Evolutionary conservation across 768 basidiomycete genomes (phyloP), one percentile per base, ranked within the genome.

Genomic region (Rhodotorula taiwanensis): DNA sequence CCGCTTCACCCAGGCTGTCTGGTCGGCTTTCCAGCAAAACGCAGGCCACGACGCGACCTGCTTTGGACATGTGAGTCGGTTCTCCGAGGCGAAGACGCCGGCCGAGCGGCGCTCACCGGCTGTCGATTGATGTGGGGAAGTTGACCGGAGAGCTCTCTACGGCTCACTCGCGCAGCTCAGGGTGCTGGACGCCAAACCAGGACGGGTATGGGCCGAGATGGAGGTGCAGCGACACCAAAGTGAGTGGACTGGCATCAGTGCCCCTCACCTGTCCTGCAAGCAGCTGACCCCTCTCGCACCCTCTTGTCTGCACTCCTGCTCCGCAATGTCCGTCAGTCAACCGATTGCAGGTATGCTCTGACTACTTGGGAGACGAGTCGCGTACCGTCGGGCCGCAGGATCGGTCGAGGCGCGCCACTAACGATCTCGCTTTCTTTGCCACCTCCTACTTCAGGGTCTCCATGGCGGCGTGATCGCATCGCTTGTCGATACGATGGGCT

Each of bases 391-490:
- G 5, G 25, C 6, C 10, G 43, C 9, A 11, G 43, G 13, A 16
- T 44, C 13, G 43, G 8, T 18, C 43, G 23, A 44, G 13, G 43
- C 13, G 7, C 7, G 20, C 33, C 7, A 7, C 23, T 14, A 16
- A 42, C 52, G 14, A 6, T 28, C 16, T 27, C 39, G 15, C 13
- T 18, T 28, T 50, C 10, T 27, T 20, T 8, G 20, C 41, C 25
- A 18, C 28, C 30, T 3, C 20, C 20, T 2, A 2, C 23, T 45
- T 11, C 55, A 63, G 43, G 56, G 58, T 13, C 55, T 72, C 4
- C 71, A 72, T 44, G 71, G 71, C 20, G 71, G 71, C 3, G 5
- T 72, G 27, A 71, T 71, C 45, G 61, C 63, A 7, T 55, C 55
- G 4, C 49, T 72, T 6, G 66, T 71, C 10, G 72, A 72, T 45